Evolutionary conservation across 169 alveolate genomes (phyloP).

Genomic region (Cryptosporidium ubiquitum): DNA sequence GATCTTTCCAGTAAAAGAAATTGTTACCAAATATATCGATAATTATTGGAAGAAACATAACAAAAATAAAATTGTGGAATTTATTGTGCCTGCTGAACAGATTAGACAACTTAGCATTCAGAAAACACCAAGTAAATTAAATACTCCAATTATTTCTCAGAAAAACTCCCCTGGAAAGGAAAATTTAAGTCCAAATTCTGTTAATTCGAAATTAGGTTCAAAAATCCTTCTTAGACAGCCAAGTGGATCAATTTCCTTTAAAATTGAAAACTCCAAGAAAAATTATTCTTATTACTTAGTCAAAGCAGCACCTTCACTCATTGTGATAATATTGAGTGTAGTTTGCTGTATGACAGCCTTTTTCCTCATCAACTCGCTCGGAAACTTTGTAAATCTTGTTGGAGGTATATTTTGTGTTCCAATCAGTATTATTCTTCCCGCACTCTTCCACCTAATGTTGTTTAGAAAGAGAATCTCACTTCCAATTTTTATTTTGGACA

Average conservation of each 20-base stretch:
- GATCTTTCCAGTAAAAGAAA: conserved; percentile 56
- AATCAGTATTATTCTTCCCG: conserved; percentile 62
- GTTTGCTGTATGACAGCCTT: conserved; percentile 38
- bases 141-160: neutral
- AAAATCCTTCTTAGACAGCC: conserved; percentile 35
- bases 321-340: conserved; percentile 14
- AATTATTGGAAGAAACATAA: neutral
- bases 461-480: neutral
- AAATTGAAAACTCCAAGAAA: neutral
- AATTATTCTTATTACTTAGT: conserved; percentile 5
- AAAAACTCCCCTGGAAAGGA: conserved; percentile 14
- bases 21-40: conserved; percentile 36
- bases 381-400: conserved; percentile 69
- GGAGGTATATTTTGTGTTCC: conserved; percentile 70
- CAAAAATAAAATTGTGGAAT: conserved; percentile 34
- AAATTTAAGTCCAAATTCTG: neutral
- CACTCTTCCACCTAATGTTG: conserved; percentile 26
- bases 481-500: neutral
- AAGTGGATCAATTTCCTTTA: conserved; percentile 54
- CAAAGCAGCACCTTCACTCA: conserved; percentile 36
- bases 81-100: conserved; percentile 37
- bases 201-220: conserved; percentile 22
- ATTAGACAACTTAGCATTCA: conserved; percentile 5
- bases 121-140: conserved; percentile 2
- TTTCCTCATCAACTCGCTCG: conserved; percentile 52